Conservation (phyloP, 2,329 filamentous ascomycete genomes). For the Pseudofabraea citricarpa region DNA sequence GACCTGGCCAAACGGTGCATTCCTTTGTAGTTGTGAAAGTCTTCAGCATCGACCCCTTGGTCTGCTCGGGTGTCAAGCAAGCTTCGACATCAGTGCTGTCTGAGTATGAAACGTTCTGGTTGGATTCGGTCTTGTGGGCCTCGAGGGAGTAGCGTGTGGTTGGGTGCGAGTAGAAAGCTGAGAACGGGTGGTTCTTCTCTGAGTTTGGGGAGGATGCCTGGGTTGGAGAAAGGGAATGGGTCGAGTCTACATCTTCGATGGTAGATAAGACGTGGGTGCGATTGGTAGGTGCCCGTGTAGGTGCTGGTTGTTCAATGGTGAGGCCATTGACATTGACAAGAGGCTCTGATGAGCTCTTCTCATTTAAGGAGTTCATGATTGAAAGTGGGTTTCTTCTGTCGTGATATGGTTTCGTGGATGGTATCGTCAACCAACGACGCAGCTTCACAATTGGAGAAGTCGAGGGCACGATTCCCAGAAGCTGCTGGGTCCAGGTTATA, state of each 20-base stretch:
- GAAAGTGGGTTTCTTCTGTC: background rate
- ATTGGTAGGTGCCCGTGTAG: constrained; percentile 5
- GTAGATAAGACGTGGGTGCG: constrained; percentile 9
- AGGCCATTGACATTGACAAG: constrained; percentile 9
- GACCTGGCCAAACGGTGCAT: constrained; percentile 55
- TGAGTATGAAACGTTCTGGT: constrained; percentile 8
- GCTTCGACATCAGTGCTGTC: constrained; percentile 20
- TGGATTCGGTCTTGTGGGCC: constrained; percentile 15
- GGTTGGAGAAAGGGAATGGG: constrained; percentile 9
- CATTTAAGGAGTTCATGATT: background rate
- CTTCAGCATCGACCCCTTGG: background rate
- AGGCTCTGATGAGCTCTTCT: constrained; percentile 1
- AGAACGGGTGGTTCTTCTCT: constrained; percentile 8
- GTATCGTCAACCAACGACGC: no score
- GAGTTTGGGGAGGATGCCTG: background rate
- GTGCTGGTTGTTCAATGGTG: constrained; percentile 9
- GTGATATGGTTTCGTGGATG: background rate
- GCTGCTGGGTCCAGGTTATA: no score
- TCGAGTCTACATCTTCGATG: constrained; percentile 14
- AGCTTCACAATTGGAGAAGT: no score
- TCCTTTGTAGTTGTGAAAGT: constrained; percentile 29
- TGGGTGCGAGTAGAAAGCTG: constrained; percentile 15
- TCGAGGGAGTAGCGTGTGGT: constrained; percentile 14
- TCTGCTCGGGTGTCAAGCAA: constrained; percentile 5
- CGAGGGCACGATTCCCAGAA: no score